A percentile compares a stretch with the other conserved stretches of the same genome.
Evolutionary conservation across 495 filamentous ascomycete genomes (phyloP).

Genomic region (Peziza echinospora): DNA sequence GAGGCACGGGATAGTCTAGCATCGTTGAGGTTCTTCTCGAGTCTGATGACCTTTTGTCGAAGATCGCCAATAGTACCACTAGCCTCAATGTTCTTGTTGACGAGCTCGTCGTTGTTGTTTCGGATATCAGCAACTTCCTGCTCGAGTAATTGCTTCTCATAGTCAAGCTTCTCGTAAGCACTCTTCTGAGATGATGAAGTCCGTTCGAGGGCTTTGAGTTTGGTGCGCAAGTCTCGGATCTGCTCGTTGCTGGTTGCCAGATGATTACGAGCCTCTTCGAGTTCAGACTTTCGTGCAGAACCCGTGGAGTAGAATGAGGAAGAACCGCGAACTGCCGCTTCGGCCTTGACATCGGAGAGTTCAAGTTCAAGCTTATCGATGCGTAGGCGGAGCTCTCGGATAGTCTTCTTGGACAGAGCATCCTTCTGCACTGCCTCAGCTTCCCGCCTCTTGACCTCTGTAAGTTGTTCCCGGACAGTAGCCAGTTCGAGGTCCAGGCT

Average conservation of each 20-base stretch:
- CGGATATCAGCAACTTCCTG: slow-evolving; percentile 21
- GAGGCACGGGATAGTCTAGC: slow-evolving; percentile 24
- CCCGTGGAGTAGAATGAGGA: slow-evolving; percentile 22
- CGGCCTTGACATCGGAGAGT: slow-evolving; percentile 25
- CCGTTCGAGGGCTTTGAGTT: slow-evolving; percentile 22
- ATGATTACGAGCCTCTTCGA: slow-evolving; percentile 39
- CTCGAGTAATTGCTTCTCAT: slow-evolving; percentile 26
- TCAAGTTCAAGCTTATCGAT: slow-evolving; percentile 29
- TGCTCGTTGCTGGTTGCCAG: slow-evolving; percentile 39
- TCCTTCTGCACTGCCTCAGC: slow-evolving; percentile 41
- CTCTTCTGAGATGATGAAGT: slow-evolving; percentile 16
- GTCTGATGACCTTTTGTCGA: slow-evolving; percentile 31
- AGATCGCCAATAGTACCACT: slow-evolving; percentile 28
- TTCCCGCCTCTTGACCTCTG: slow-evolving; percentile 41
- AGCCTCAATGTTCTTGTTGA: slow-evolving; percentile 20
- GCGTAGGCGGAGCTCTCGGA: slow-evolving; percentile 28
- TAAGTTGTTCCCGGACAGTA: slow-evolving; percentile 23
- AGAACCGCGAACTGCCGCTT: neutral
- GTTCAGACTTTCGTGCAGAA: slow-evolving; percentile 39
- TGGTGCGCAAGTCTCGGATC: slow-evolving; percentile 33
- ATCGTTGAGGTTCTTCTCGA: slow-evolving; percentile 37
- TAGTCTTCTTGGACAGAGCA: slow-evolving; percentile 33
- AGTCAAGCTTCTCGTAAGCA: slow-evolving; percentile 22
- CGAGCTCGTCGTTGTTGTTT: slow-evolving; percentile 14
- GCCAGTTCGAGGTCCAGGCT: slow-evolving; percentile 15